These are phyloP conservation scores for Mantamonas sphyraenae DNA, from an alignment of 78 protist species.

Conservation along the genomic window DNA sequence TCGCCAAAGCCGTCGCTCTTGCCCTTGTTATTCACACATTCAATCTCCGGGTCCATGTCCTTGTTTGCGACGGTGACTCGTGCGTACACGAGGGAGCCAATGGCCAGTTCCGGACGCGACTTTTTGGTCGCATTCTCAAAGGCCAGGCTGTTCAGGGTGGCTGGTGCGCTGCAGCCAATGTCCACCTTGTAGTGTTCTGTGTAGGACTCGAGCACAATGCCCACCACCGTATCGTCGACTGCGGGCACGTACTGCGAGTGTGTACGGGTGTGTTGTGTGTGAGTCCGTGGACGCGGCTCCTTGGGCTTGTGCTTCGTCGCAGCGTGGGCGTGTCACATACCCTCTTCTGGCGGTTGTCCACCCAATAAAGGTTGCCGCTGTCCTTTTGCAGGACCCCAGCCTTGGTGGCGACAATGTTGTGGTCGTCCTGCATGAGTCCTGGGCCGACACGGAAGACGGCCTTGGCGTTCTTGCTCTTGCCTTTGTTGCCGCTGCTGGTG, in stretches of 20 bases:
- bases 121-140: conserved; percentile 70
- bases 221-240: conserved; percentile 54
- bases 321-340: conserved; percentile 1
- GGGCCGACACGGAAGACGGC: conserved; percentile 38
- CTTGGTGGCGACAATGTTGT: conserved; percentile 20
- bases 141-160: conserved; percentile 49
- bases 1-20: conserved; percentile 60
- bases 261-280: neutral
- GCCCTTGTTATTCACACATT: conserved; percentile 35
- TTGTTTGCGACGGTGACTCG: conserved; percentile 57
- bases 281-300: neutral
- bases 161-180: conserved; percentile 42
- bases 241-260: conserved; percentile 51
- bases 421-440: conserved; percentile 34
- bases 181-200: conserved; percentile 40
- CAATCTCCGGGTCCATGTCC: conserved; percentile 72
- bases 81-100: conserved; percentile 50
- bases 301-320: neutral
- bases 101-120: conserved; percentile 49
- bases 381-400: conserved; percentile 49
- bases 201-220: conserved; percentile 33
- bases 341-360: conserved; percentile 44
- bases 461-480: no score
- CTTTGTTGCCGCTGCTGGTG: no score
- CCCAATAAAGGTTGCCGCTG: conserved; percentile 31